Evolutionary conservation across 768 basidiomycete species (phyloP).

Genomic region (Rhodocollybia butyracea): DNA sequence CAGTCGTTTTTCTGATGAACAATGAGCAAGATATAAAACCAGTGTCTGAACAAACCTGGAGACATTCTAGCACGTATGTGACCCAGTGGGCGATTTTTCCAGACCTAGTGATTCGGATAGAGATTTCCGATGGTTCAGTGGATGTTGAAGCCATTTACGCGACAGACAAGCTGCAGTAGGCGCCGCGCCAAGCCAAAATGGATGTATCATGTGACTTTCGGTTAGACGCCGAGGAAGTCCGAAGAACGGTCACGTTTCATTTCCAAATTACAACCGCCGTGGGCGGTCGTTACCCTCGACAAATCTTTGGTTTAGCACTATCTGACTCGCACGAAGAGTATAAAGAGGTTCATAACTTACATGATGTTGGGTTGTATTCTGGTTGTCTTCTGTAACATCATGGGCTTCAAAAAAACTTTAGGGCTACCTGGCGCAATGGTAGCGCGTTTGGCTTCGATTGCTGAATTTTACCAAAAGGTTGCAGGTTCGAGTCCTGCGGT

Average conservation of each 20-base stretch:
- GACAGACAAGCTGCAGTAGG: too few relatives aligned
- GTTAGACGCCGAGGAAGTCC: too few relatives aligned
- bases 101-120: slow-evolving; percentile 51
- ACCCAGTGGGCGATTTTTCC: slow-evolving; percentile 57
- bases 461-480: slow-evolving; percentile 87
- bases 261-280: too few relatives aligned
- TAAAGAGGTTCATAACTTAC: background rate
- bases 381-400: too few relatives aligned
- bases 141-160: background rate
- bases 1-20: slow-evolving; percentile 41
- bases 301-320: too few relatives aligned
- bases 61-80: slow-evolving; percentile 47
- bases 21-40: background rate
- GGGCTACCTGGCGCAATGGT: slow-evolving; percentile 91
- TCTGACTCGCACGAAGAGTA: too few relatives aligned
- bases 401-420: too few relatives aligned
- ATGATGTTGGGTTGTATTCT: too few relatives aligned
- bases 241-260: too few relatives aligned
- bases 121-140: slow-evolving; percentile 17
- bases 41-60: slow-evolving; percentile 37
- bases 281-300: too few relatives aligned
- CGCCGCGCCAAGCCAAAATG: too few relatives aligned
- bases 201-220: too few relatives aligned
- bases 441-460: slow-evolving; percentile 94
- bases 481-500: slow-evolving; percentile 97